Evolutionary conservation across 805 yeast genomes (phyloP).

Genomic region (Candida verbasci): DNA sequence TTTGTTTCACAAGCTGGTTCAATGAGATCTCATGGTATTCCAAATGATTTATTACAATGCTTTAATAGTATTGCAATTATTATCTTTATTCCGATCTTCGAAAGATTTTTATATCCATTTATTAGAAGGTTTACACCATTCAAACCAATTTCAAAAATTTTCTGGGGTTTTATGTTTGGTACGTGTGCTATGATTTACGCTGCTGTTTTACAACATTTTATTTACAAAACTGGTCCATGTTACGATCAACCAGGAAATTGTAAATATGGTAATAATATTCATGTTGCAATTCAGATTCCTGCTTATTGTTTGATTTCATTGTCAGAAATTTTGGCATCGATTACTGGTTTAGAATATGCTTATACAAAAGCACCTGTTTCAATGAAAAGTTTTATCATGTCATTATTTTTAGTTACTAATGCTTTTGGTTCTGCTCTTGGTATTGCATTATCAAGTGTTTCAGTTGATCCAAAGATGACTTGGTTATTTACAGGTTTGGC

Average conservation of each 20-base stretch:
- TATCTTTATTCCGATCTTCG: conserved; percentile 71
- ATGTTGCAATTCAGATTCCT: conserved; percentile 68
- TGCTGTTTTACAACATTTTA: conserved; percentile 66
- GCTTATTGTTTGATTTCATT: conserved; percentile 70
- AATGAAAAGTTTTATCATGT: conserved; percentile 64
- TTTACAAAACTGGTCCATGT: conserved; percentile 72
- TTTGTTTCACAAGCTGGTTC: conserved; percentile 71
- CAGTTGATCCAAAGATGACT: conserved; percentile 64
- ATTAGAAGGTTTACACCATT: conserved; percentile 46
- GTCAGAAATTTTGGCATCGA: conserved; percentile 74
- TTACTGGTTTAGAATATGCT: conserved; percentile 81
- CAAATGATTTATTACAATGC: conserved; percentile 75
- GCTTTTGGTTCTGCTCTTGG: conserved; percentile 80
- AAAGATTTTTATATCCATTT: conserved; percentile 48
- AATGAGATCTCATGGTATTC: conserved; percentile 72
- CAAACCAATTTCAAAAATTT: conserved; percentile 69
- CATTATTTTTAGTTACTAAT: conserved; percentile 61
- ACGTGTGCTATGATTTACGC: conserved; percentile 68
- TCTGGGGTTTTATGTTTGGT: conserved; percentile 65
- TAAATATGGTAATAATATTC: conserved; percentile 50
- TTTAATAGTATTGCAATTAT: conserved; percentile 73
- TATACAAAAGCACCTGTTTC: conserved; percentile 75
- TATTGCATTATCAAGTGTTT: conserved; percentile 63
- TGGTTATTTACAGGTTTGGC: conserved; percentile 69
- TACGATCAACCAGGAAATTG: conserved; percentile 59